These are phyloP conservation scores for Vachellia collinsii DNA, from an alignment of 306 rosid species.

Conservation along the genomic window DNA sequence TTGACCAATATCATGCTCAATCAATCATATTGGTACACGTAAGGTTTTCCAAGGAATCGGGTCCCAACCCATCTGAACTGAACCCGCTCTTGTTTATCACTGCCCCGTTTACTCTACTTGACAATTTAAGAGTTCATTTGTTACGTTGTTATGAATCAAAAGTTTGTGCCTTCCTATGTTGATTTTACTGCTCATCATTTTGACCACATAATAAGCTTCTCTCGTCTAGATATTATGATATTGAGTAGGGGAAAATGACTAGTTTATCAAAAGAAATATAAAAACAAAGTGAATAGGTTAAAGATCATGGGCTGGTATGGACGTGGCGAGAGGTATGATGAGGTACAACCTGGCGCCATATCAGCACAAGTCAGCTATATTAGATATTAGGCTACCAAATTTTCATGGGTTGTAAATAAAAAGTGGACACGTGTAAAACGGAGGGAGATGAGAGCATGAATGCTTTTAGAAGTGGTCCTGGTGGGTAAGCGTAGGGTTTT, in stretches of 20 bases:
- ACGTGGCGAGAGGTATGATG: neutral
- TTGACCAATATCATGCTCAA: too few relatives aligned
- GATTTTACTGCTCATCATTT: neutral
- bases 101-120: too few relatives aligned
- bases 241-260: neutral
- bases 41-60: too few relatives aligned
- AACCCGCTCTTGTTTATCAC: too few relatives aligned
- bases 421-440: slow-evolving; percentile 40
- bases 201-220: neutral
- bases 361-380: slow-evolving; percentile 19
- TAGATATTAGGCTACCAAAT: slow-evolving; percentile 36
- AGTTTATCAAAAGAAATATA: neutral
- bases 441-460: slow-evolving; percentile 23
- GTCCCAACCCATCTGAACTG: too few relatives aligned
- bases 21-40: too few relatives aligned
- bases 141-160: neutral
- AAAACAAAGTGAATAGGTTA: neutral
- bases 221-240: neutral
- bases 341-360: slow-evolving; percentile 27
- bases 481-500: neutral
- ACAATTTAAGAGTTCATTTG: neutral
- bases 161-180: neutral
- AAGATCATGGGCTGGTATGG: neutral
- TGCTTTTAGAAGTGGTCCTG: neutral
- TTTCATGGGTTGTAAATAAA: slow-evolving; percentile 39